Evolutionary conservation across 2,329 filamentous ascomycete genomes (phyloP).

Genomic region (Colletotrichum lini): DNA sequence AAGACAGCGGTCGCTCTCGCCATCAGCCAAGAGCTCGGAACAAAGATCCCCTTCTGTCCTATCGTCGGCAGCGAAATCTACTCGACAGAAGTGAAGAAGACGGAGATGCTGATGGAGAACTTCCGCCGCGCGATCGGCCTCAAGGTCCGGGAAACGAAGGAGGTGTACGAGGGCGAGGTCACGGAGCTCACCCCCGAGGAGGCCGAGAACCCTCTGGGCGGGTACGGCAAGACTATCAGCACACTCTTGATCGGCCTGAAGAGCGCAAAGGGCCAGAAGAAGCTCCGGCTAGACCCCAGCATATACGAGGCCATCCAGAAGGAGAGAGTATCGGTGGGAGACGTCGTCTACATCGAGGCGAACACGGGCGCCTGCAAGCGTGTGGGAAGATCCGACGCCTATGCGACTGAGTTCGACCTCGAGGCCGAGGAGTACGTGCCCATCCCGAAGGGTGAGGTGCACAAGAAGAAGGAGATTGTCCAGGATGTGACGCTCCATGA

Average conservation of each 20-base stretch:
- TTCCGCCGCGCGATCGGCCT: constrained; percentile 96
- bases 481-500: constrained; percentile 98
- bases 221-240: constrained; percentile 97
- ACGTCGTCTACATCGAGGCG: constrained; percentile 99
- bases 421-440: constrained; percentile 99
- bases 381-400: constrained; percentile 95
- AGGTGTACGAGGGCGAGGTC: constrained; percentile 99
- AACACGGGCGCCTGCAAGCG: constrained; percentile 99
- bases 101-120: constrained; percentile 99
- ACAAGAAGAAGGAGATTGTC: constrained; percentile 99
- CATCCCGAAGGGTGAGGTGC: constrained; percentile 97
- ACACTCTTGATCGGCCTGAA: constrained; percentile 95
- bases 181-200: constrained; percentile 98
- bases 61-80: constrained; percentile 99
- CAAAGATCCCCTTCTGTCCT: constrained; percentile 97
- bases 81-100: constrained; percentile 99
- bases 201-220: constrained; percentile 95
- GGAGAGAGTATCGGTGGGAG: constrained; percentile 94
- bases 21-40: constrained; percentile 96
- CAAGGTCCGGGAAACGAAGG: constrained; percentile 98
- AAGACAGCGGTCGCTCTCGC: constrained; percentile 97
- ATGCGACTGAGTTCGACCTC: constrained; percentile 97
- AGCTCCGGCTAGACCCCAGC: constrained; percentile 94
- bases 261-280: constrained; percentile 97
- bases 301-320: constrained; percentile 99